A percentile compares a stretch with the other conserved stretches of the same genome.
Evolutionary conservation across 2,329 filamentous ascomycete species (phyloP).

Genomic region (Calonectria pauciramosa): DNA sequence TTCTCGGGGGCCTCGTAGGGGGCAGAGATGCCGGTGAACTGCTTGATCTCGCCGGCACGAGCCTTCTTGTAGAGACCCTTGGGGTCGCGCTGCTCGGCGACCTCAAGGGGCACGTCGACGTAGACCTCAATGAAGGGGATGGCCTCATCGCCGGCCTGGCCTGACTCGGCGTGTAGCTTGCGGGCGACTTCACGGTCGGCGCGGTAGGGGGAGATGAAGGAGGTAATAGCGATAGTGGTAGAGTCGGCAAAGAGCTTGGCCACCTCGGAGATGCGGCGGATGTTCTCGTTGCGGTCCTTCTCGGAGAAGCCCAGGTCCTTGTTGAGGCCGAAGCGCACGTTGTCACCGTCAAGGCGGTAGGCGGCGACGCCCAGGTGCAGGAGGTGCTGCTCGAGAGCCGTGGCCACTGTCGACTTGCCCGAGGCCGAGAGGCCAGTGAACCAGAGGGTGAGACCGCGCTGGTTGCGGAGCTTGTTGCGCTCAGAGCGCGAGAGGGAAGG

Average conservation of each 20-base stretch:
- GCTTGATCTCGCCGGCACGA: slow-evolving; percentile 91
- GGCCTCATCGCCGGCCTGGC: slow-evolving; percentile 71
- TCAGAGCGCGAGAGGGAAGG: slow-evolving; percentile 83
- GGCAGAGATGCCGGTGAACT: slow-evolving; percentile 95
- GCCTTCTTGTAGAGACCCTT: slow-evolving; percentile 99
- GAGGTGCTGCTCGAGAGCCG: slow-evolving; percentile 96
- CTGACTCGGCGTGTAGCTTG: slow-evolving; percentile 76
- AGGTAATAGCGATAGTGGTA: slow-evolving; percentile 89
- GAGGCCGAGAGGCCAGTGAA: slow-evolving; percentile 96
- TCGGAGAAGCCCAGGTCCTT: slow-evolving; percentile 97
- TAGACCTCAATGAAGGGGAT: slow-evolving; percentile 95
- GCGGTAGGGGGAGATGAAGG: slow-evolving; percentile 96
- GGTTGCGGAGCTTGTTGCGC: slow-evolving; percentile 81
- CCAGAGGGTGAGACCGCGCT: slow-evolving; percentile 96
- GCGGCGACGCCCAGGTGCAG: slow-evolving; percentile 86
- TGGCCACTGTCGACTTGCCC: slow-evolving; percentile 97
- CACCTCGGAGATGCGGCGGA: slow-evolving; percentile 95
- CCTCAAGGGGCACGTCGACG: slow-evolving; percentile 90
- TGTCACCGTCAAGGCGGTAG: slow-evolving; percentile 98
- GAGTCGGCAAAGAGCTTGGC: slow-evolving; percentile 97
- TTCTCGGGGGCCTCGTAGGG: slow-evolving; percentile 92
- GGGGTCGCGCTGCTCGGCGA: slow-evolving; percentile 94
- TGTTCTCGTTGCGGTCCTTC: slow-evolving; percentile 96
- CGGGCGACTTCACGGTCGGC: slow-evolving; percentile 88
- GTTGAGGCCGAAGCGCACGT: slow-evolving; percentile 97